These are phyloP conservation scores for Turnera subulata DNA, from an alignment of 345 rosid genomes.

Conservation along the genomic window DNA sequence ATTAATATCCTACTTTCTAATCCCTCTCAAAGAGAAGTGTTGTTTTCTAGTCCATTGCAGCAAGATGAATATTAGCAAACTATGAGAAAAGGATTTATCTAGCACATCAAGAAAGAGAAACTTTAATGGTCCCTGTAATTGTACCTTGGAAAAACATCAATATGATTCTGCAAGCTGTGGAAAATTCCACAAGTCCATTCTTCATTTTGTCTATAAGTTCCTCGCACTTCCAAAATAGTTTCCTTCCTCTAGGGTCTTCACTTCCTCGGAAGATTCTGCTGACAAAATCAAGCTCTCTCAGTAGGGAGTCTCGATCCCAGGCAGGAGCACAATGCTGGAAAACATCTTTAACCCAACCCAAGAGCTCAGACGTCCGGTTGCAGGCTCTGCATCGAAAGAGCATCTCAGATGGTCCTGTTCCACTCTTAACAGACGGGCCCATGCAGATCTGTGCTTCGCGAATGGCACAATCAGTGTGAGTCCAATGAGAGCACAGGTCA, in stretches of 20 bases:
- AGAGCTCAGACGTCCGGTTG: constrained; percentile 82
- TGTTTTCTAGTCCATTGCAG: too few relatives aligned
- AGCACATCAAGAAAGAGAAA: neutral
- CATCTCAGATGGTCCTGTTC: constrained; percentile 74
- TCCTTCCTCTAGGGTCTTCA: constrained; percentile 83
- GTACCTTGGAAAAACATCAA: constrained; percentile 88
- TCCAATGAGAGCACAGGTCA: constrained; percentile 94
- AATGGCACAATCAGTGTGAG: constrained; percentile 96
- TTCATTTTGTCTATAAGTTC: constrained; percentile 81
- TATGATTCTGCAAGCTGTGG: constrained; percentile 69
- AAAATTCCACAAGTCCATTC: constrained; percentile 55
- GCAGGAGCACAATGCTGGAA: constrained; percentile 91
- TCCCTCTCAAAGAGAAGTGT: too few relatives aligned
- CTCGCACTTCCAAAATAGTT: constrained; percentile 84
- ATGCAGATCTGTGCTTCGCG: constrained; percentile 76
- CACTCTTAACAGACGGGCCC: constrained; percentile 71
- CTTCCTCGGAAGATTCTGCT: constrained; percentile 83
- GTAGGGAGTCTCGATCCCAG: constrained; percentile 83
- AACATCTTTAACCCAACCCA: constrained; percentile 98
- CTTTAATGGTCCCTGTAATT: neutral
- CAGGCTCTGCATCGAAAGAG: constrained; percentile 84
- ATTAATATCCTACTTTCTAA: too few relatives aligned
- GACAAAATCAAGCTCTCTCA: constrained; percentile 85
- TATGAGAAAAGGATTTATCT: too few relatives aligned
- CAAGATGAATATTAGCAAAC: too few relatives aligned